A percentile compares a stretch with the other conserved stretches of the same genome.
These are phyloP conservation scores for Dacryopinax spathularia DNA, from an alignment of 768 basidiomycete species.

Conservation along the genomic window DNA sequence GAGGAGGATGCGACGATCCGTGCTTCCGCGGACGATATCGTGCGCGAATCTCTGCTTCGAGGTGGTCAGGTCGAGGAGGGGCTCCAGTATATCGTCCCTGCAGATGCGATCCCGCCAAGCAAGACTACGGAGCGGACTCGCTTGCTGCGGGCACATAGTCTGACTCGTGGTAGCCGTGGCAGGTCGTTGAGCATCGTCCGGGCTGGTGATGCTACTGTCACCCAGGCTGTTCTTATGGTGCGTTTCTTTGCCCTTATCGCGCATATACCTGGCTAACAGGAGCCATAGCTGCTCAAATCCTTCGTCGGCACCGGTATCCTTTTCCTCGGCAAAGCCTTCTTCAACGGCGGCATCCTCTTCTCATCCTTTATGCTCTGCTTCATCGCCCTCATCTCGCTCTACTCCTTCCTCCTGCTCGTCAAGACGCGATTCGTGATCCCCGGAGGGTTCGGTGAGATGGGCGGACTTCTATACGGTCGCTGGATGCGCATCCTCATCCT, in stretches of 20 bases:
- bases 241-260: slow-evolving; percentile 13
- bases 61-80: neutral
- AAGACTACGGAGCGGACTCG: slow-evolving; percentile 12
- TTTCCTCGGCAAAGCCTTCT: slow-evolving; percentile 95
- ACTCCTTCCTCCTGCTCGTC: slow-evolving; percentile 85
- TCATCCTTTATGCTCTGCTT: slow-evolving; percentile 59
- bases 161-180: slow-evolving; percentile 21
- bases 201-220: slow-evolving; percentile 76
- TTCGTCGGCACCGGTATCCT: slow-evolving; percentile 93
- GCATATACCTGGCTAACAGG: neutral
- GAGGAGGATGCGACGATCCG: slow-evolving; percentile 30
- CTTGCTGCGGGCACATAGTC: slow-evolving; percentile 26
- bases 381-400: slow-evolving; percentile 77
- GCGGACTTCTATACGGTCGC: slow-evolving; percentile 77
- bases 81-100: slow-evolving; percentile 6
- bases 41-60: slow-evolving; percentile 8
- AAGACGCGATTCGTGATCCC: slow-evolving; percentile 76
- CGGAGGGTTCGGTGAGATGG: slow-evolving; percentile 94
- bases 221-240: slow-evolving; percentile 89
- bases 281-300: slow-evolving; percentile 62
- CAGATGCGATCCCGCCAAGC: slow-evolving; percentile 5
- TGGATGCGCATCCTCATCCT: slow-evolving; percentile 90
- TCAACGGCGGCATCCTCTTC: slow-evolving; percentile 89
- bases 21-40: slow-evolving; percentile 5
- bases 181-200: slow-evolving; percentile 43